phyloP scores from a whole-genome alignment of 2,329 filamentous ascomycete species.

The Balansia obtecta region DNA sequence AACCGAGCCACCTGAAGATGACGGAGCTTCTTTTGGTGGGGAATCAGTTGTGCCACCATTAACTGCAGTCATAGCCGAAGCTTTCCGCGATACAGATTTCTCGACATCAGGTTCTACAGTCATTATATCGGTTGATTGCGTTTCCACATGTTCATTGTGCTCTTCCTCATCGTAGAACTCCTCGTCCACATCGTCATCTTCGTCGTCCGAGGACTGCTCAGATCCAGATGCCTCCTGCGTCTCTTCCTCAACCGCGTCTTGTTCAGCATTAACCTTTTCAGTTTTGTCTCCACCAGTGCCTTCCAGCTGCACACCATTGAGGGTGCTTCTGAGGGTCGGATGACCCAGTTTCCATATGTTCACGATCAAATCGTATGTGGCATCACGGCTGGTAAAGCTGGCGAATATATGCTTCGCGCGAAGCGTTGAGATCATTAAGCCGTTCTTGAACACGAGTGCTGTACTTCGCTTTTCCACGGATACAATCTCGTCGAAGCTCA shows the following conservation, averaged over 20 bases:
- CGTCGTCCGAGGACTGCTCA: constrained; percentile 55
- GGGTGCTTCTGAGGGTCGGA: constrained; percentile 76
- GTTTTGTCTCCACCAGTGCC: constrained; percentile 82
- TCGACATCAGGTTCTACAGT: constrained; percentile 41
- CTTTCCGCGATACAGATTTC: constrained; percentile 56
- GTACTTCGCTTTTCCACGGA: constrained; percentile 96
- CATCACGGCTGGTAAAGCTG: constrained; percentile 86
- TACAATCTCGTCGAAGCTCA: constrained; percentile 96
- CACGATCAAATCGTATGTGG: constrained; percentile 92
- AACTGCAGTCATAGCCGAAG: constrained; percentile 41
- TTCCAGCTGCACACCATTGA: constrained; percentile 78
- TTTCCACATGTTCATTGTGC: constrained; percentile 62
- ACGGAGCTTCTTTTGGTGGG: constrained; percentile 30
- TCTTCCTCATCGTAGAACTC: constrained; percentile 73
- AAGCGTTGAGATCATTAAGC: constrained; percentile 88
- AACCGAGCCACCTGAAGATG: constrained; percentile 27
- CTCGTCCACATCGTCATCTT: constrained; percentile 47
- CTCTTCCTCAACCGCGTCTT: constrained; percentile 19
- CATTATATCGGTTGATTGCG: constrained; percentile 27
- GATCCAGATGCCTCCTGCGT: constrained; percentile 43
- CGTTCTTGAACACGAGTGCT: constrained; percentile 90
- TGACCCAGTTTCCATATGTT: constrained; percentile 98
- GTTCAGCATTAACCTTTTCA: constrained; percentile 57
- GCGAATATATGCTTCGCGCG: constrained; percentile 95
- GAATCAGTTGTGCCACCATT: constrained; percentile 34